These are phyloP conservation scores for Aspergillus panamensis DNA, from an alignment of 495 filamentous ascomycete genomes.

Conservation along the genomic window DNA sequence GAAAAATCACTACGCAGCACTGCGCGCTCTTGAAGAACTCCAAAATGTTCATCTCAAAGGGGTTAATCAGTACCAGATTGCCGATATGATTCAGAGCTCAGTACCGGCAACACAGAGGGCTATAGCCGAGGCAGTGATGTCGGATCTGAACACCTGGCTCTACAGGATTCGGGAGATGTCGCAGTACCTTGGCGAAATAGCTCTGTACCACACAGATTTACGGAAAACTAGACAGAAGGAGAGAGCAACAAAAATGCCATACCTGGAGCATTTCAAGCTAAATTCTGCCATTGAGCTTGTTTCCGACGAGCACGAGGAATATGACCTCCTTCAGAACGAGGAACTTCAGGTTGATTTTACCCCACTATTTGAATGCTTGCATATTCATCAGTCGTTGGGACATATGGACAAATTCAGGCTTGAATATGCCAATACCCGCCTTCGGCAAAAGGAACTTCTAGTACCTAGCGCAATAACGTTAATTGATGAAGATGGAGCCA, in stretches of 20 bases:
- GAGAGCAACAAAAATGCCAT: slow-evolving; percentile 64
- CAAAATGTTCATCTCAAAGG: slow-evolving; percentile 95
- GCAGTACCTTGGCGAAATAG: slow-evolving; percentile 92
- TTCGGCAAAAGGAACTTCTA: slow-evolving; percentile 86
- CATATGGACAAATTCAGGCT: slow-evolving; percentile 85
- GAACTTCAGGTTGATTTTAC: slow-evolving; percentile 92
- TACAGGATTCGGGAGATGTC: slow-evolving; percentile 93
- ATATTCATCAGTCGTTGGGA: slow-evolving; percentile 94
- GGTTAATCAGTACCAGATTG: slow-evolving; percentile 90
- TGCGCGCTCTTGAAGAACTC: slow-evolving; percentile 90
- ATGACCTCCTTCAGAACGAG: slow-evolving; percentile 90
- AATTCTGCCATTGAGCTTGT: slow-evolving; percentile 96
- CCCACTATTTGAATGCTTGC: slow-evolving; percentile 89
- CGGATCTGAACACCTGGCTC: slow-evolving; percentile 96
- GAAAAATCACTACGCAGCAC: slow-evolving; percentile 92
- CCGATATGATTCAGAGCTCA: slow-evolving; percentile 91
- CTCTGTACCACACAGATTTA: slow-evolving; percentile 90
- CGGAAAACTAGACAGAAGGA: slow-evolving; percentile 81
- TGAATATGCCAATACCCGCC: slow-evolving; percentile 85
- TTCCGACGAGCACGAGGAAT: slow-evolving; percentile 91
- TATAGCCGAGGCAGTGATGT: slow-evolving; percentile 95
- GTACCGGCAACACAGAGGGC: slow-evolving; percentile 88
- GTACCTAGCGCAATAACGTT: slow-evolving; percentile 70
- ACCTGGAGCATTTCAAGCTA: slow-evolving; percentile 76
- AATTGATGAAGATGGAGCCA: slow-evolving; percentile 67